Conservation (phyloP, 1,139 yeast genomes). For the Hyphopichia buzzinii region DNA sequence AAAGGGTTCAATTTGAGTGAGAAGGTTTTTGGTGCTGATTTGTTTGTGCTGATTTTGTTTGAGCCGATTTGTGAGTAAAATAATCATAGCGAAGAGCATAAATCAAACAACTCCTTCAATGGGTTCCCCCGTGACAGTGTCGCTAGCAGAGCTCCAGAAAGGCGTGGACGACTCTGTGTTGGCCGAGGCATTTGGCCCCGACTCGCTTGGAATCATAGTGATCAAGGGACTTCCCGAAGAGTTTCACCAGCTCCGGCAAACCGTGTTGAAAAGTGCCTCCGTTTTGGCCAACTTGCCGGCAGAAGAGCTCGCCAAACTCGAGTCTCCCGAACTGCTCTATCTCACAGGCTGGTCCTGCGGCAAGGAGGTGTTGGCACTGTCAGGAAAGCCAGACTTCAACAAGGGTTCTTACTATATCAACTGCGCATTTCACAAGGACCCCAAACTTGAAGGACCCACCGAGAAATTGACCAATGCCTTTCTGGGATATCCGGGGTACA, state of each 20-base stretch:
- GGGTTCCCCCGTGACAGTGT: conserved; percentile 36
- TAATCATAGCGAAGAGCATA: too few relatives aligned
- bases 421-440: conserved; percentile 53
- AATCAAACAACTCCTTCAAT: too few relatives aligned
- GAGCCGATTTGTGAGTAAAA: background rate
- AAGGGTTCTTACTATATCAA: conserved; percentile 64
- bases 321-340: conserved; percentile 49
- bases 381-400: conserved; percentile 45
- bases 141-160: conserved; percentile 28
- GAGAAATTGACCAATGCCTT: conserved; percentile 26
- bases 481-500: conserved; percentile 42
- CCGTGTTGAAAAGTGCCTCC: conserved; percentile 47
- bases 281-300: conserved; percentile 43
- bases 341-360: conserved; percentile 70
- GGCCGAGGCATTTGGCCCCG: conserved; percentile 53
- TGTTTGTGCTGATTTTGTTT: background rate
- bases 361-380: conserved; percentile 43
- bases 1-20: too few relatives aligned
- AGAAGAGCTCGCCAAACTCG: conserved; percentile 34
- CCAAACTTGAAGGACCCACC: conserved; percentile 46
- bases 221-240: conserved; percentile 40
- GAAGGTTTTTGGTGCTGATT: background rate
- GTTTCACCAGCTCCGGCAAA: conserved; percentile 36
- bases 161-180: conserved; percentile 35
- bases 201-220: conserved; percentile 55